Evolutionary conservation across 2,329 filamentous ascomycete genomes (phyloP), one percentile per base, ranked within the genome.

Genomic region (Fusarium sp.): DNA sequence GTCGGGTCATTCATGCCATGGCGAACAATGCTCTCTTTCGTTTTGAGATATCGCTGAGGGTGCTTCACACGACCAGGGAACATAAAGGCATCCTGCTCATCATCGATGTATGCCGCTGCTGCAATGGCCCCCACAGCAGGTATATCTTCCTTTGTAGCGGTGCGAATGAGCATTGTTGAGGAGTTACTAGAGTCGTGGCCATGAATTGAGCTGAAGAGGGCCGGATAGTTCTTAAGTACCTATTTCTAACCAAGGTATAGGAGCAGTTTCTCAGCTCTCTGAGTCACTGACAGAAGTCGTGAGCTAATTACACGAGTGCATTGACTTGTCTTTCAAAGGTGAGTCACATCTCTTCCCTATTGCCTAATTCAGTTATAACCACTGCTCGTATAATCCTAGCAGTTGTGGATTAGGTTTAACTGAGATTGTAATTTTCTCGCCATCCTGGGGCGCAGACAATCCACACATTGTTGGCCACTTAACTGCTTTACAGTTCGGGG

Each of bases 381-480:
- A 36, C 35, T 36, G 33, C 13, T 35, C 35, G 35, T 36, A 36
- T 36, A 36, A 36, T 18, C 35, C 35, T 36, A 1, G 35, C 35
- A 36, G 14, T 36, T 36, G 16, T 18, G 35, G 35, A 9, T 36
- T 36, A 18, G 14, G 3, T 36, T 16, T 36, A 9, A 36, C 35
- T 36, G 35, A 36, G 35, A 36, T 18, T 36, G 7, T 9, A 6
- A 36, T 36, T 18, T 8, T 4, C 29, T 31, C 29, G 9, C 29
- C 29, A 31, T 31, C 9, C 35, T 36, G 16, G 6, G 35, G 35
- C 35, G 35, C 35, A 36, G 33, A 16, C 2, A 36, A 36, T 18
- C 14, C 35, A 36, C 16, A 36, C 35, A 16, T 16, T 35, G 33
- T 16, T 35, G 64, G 98, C 98, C 80, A 98, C 98, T 95, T 95